Conservation (phyloP, 2,329 filamentous ascomycete genomes). For the Sporothrix euskadiensis region DNA sequence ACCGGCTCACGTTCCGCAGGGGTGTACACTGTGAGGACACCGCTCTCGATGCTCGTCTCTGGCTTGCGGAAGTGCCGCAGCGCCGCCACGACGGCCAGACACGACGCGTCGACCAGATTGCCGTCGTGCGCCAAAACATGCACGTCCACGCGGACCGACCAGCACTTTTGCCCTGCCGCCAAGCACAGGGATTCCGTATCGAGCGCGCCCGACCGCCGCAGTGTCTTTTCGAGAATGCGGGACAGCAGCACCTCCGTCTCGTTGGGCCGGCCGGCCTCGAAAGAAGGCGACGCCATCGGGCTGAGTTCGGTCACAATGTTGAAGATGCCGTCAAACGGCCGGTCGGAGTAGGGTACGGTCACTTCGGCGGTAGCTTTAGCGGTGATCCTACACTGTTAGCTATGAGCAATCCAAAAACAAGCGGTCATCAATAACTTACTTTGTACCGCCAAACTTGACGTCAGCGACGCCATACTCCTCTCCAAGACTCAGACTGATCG, state of each 20-base stretch:
- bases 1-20: slow-evolving; percentile 86
- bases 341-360: slow-evolving; percentile 78
- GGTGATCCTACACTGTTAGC: slow-evolving; percentile 62
- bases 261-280: slow-evolving; percentile 80
- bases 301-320: slow-evolving; percentile 88
- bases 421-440: slow-evolving; percentile 49
- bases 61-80: slow-evolving; percentile 89
- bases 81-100: slow-evolving; percentile 82
- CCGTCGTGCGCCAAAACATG: slow-evolving; percentile 92
- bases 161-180: slow-evolving; percentile 85
- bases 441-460: slow-evolving; percentile 85
- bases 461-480: slow-evolving; percentile 90
- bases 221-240: slow-evolving; percentile 87
- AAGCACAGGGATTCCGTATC: slow-evolving; percentile 97
- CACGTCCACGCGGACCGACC: slow-evolving; percentile 85
- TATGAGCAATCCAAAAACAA: neutral
- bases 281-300: slow-evolving; percentile 87
- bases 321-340: slow-evolving; percentile 94
- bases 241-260: slow-evolving; percentile 84
- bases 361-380: slow-evolving; percentile 87
- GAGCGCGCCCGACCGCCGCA: slow-evolving; percentile 86
- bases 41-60: slow-evolving; percentile 83
- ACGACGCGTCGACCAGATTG: slow-evolving; percentile 81
- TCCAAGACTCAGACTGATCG: slow-evolving; percentile 76
- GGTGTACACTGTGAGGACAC: slow-evolving; percentile 80